Base-by-base conservation (phyloP, 495 filamentous ascomycete species). In the Mytilinidion resinicola region DNA sequence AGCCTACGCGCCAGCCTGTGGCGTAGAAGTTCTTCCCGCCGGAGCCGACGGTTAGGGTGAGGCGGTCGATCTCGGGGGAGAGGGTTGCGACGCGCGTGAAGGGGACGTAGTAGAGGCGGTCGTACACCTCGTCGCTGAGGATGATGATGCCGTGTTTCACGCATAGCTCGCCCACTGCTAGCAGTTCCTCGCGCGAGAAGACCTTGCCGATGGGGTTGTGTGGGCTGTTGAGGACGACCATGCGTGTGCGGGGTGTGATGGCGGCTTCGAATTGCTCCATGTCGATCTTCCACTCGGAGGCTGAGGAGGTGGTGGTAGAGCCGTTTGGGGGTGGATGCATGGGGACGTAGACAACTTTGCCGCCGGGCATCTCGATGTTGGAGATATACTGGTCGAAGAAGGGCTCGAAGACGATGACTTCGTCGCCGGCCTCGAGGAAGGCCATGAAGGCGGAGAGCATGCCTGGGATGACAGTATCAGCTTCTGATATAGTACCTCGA, bases 181-280 rank as follows among this genome's bases (percentile, higher is more conserved):
- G 76, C n/a, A 96, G 83, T 68, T 98, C 93, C 8, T 82, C 78
- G 39, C 79, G 80, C 7, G 88, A 89, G 73, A 90, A 96, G 39
- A 98, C 88, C 71, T 98, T 98, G 60, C 93, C 93, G 51, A 97
- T 85, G 19, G 93, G 93, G 76, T 98, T 98, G 74, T 98, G 92
- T 51, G 85, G 85, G 14, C 82, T 82, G 69, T 87, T 89, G 56
- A 91, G 73, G 53, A 97, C 93, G 67, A 98, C 85, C 95, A 98
- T 97, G 69, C 89, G 90, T 1, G 93, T 97, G 70, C 82, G 85
- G 14, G 83, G 74, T 12, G 85, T 96, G 62, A 98, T 88, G n/a
- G 87, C 84, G 30, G 77, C 80, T 72, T 95, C 85, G n/a, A 98
- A 74, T 70, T 88, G 83, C 19, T 83, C 75, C 66, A 96, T 86